phyloP scores from a whole-genome alignment of 441 rosid genomes.

The Jatropha podagrica region DNA sequence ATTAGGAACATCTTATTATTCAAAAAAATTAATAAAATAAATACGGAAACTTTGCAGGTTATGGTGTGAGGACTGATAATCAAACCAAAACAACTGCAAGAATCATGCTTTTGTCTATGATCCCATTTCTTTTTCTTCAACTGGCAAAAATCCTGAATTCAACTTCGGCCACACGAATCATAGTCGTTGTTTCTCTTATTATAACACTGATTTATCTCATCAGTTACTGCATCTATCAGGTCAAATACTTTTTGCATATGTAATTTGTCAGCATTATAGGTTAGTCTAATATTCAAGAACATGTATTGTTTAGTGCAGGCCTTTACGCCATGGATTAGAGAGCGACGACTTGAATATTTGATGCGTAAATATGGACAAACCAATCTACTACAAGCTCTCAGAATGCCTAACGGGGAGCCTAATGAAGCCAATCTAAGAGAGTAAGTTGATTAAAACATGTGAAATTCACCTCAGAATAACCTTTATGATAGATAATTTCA shows the following conservation, averaged over 20 bases:
- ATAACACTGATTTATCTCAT: constrained; percentile 31
- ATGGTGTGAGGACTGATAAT: constrained; percentile 42
- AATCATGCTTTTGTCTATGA: constrained; percentile 38
- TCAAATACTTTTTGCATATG: not conserved
- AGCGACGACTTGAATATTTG: constrained; percentile 39
- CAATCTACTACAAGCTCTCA: constrained; percentile 28
- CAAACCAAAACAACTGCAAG: constrained; percentile 39
- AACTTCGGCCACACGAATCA: constrained; percentile 23
- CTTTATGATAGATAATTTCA: too few relatives aligned
- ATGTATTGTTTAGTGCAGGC: constrained; percentile 26
- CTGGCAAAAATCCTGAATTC: constrained; percentile 38
- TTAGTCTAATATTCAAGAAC: not conserved
- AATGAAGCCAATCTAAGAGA: constrained; percentile 24
- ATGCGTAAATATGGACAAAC: constrained; percentile 19
- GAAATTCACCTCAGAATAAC: too few relatives aligned
- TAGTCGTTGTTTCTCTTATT: constrained; percentile 36
- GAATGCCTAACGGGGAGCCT: constrained; percentile 31
- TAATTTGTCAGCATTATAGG: too few relatives aligned
- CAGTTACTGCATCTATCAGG: constrained; percentile 44
- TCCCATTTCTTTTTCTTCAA: constrained; percentile 50
- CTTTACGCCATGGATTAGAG: constrained; percentile 50
- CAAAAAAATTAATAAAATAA: too few relatives aligned
- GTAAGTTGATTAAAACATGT: constrained; percentile 19
- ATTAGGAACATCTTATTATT: too few relatives aligned
- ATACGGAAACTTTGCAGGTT: constrained; percentile 28